Evolutionary conservation across 106 monocot species (phyloP).

Genomic region (Phalaenopsis equestris): DNA sequence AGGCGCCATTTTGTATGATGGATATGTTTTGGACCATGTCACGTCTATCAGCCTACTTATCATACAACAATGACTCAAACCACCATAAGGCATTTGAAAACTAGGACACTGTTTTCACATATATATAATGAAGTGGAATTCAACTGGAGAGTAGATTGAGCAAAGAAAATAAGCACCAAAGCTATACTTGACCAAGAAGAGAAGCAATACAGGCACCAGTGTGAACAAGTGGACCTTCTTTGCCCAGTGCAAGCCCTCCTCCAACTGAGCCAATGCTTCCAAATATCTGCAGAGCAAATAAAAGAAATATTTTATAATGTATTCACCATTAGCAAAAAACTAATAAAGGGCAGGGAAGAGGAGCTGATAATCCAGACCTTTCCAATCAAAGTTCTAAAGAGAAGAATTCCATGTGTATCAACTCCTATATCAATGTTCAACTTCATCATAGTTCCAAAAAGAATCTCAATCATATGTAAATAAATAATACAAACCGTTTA

Average conservation of each 20-base stretch:
- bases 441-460: background rate
- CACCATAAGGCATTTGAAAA: background rate
- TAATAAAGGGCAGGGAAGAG: conserved; percentile 4
- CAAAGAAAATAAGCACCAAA: conserved; percentile 2
- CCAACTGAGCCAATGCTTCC: conserved; percentile 98
- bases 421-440: conserved; percentile 51
- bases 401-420: conserved; percentile 95
- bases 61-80: too few species aligned
- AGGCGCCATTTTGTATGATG: too few species aligned
- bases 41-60: too few species aligned
- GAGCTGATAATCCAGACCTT: conserved; percentile 38
- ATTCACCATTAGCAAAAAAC: background rate
- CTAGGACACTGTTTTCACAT: background rate
- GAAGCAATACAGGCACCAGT: conserved; percentile 99
- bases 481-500: conserved; percentile 63
- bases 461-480: background rate
- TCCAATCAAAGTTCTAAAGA: conserved; percentile 91
- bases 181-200: conserved; percentile 78
- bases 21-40: too few species aligned
- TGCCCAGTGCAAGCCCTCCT: conserved; percentile 92
- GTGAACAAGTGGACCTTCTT: conserved; percentile 99
- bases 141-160: background rate
- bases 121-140: background rate
- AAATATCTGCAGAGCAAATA: conserved; percentile 53
- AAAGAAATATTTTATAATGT: background rate